These are phyloP conservation scores for Paramecium biaurelia DNA, from an alignment of 73 alveolate species.

Conservation along the genomic window DNA sequence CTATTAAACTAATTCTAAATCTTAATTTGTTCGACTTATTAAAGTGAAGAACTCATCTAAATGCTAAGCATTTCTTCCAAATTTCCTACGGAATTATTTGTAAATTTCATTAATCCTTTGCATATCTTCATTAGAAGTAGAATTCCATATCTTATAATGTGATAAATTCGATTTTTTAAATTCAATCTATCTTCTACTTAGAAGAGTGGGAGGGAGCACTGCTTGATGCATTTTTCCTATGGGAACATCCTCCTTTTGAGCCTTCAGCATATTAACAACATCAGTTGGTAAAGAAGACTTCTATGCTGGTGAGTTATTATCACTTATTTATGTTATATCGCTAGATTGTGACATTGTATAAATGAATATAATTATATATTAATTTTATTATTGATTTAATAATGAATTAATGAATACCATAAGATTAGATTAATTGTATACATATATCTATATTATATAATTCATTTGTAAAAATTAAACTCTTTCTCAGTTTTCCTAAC, in stretches of 20 bases:
- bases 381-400: neutral
- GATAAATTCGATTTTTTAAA: neutral
- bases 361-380: neutral
- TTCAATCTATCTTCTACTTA: neutral
- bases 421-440: neutral
- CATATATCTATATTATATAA: conserved; percentile 11
- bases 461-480: conserved; percentile 71
- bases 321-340: conserved; percentile 12
- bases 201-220: neutral
- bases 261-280: neutral
- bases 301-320: neutral
- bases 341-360: neutral
- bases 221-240: neutral
- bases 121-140: neutral
- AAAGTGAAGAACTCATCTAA: conserved; percentile 26
- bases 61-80: conserved; percentile 17
- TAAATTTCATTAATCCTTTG: neutral
- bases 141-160: neutral
- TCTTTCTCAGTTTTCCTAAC: conserved; percentile 92
- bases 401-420: neutral
- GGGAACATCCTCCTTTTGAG: neutral
- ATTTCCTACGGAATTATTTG: neutral
- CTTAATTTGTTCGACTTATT: neutral
- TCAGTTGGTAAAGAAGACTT: neutral
- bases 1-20: neutral